phyloP scores from a whole-genome alignment of 176 grass and related monocot genomes.

The Otatea glauca region DNA sequence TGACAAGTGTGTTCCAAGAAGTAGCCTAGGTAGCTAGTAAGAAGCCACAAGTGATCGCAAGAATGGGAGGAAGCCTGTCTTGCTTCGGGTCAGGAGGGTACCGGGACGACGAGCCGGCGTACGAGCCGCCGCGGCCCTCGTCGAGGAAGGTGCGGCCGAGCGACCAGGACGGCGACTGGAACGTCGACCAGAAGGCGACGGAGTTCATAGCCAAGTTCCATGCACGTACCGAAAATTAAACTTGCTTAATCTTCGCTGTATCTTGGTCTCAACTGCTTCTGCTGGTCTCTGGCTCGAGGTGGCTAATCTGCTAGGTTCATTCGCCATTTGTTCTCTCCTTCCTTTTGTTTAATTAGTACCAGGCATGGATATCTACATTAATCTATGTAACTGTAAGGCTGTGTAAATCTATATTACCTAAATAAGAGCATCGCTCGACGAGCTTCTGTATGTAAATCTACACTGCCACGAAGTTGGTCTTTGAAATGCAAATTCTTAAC shows the following conservation, averaged over 20 bases:
- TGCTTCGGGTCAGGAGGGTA: slow-evolving; percentile 46
- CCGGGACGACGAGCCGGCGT: slow-evolving; percentile 41
- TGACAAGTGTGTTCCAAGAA: neutral
- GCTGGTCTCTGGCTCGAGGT: neutral
- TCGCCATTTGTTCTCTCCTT: slow-evolving; percentile 16
- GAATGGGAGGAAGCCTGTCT: slow-evolving; percentile 49
- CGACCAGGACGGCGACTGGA: slow-evolving; percentile 73
- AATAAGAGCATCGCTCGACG: slow-evolving; percentile 30
- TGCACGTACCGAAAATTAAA: neutral
- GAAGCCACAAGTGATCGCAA: neutral
- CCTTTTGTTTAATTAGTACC: neutral
- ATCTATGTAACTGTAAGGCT: slow-evolving; percentile 4
- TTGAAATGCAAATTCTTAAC: neutral
- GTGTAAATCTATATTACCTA: slow-evolving; percentile 17
- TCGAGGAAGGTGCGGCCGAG: slow-evolving; percentile 69
- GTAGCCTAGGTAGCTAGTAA: slow-evolving; percentile 4
- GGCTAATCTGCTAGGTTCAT: slow-evolving; percentile 30
- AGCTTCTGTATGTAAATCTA: neutral
- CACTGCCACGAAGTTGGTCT: neutral
- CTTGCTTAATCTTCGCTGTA: neutral
- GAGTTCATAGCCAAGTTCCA: slow-evolving; percentile 56
- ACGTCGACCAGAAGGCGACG: slow-evolving; percentile 68
- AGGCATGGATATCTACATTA: neutral
- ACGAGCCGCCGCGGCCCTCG: slow-evolving; percentile 50
- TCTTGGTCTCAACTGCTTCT: slow-evolving; percentile 6